A percentile compares a stretch with the other conserved stretches of the same genome.
These are phyloP conservation scores for Cenchrus fungigraminus DNA, from an alignment of 176 grass and related monocot genomes.

Conservation along the genomic window DNA sequence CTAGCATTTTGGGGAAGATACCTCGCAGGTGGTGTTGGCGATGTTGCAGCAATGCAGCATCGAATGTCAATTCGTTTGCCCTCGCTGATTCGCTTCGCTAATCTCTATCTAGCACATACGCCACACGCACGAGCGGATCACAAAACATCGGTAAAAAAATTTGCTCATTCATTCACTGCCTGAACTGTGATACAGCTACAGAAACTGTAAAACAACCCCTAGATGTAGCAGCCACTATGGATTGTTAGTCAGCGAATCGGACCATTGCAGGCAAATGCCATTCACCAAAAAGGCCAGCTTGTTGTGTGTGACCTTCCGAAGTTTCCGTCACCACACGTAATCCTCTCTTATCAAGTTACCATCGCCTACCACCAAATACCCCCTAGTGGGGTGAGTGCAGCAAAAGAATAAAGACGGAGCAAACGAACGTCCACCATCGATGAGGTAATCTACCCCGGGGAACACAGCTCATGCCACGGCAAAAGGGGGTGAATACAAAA, in stretches of 20 bases:
- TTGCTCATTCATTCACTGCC: not conserved
- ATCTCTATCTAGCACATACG: no score
- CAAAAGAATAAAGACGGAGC: constrained; percentile 47
- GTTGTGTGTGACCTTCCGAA: constrained; percentile 4
- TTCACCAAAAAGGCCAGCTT: constrained; percentile 28
- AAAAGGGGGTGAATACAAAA: not conserved
- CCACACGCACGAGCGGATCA: not conserved
- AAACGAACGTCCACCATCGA: not conserved
- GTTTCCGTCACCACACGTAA: constrained; percentile 4
- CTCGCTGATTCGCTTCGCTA: no score
- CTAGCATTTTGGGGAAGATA: not conserved
- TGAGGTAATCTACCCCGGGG: not conserved
- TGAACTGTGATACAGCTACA: not conserved
- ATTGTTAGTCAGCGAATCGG: constrained; percentile 18
- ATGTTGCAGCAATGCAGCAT: no score
- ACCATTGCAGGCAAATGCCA: not conserved
- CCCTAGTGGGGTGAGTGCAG: constrained; percentile 17
- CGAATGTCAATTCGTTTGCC: no score
- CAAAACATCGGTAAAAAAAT: not conserved
- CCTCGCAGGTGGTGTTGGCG: not conserved
- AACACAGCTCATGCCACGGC: constrained; percentile 24
- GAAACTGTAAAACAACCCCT: not conserved
- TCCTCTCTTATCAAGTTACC: constrained; percentile 18
- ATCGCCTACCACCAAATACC: constrained; percentile 35
- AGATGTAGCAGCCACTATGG: not conserved